These are phyloP conservation scores for Ogataea saltuana DNA, from an alignment of 805 yeast species.

Conservation along the genomic window DNA sequence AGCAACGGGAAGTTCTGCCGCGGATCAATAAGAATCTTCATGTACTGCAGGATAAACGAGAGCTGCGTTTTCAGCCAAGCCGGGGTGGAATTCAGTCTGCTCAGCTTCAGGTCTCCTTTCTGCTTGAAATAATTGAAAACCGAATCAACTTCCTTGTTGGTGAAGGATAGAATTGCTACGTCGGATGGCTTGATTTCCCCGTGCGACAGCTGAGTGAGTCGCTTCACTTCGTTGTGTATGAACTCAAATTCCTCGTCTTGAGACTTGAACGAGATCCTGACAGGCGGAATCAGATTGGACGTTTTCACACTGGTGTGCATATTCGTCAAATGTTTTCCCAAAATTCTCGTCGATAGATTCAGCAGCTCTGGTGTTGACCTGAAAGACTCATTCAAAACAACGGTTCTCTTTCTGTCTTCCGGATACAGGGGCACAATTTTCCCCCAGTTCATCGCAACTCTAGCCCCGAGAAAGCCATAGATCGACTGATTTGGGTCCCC, in stretches of 20 bases:
- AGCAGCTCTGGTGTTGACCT: slow-evolving; percentile 62
- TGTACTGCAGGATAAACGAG: slow-evolving; percentile 48
- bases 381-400: slow-evolving; percentile 52
- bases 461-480: slow-evolving; percentile 63
- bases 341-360: slow-evolving; percentile 39
- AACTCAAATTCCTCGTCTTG: slow-evolving; percentile 43
- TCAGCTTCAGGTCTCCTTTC: slow-evolving; percentile 42
- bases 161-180: slow-evolving; percentile 52
- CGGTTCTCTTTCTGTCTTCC: slow-evolving; percentile 28
- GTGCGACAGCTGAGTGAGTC: slow-evolving; percentile 43
- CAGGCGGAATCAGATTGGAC: slow-evolving; percentile 23
- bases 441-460: slow-evolving; percentile 28
- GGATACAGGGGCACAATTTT: slow-evolving; percentile 19
- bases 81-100: slow-evolving; percentile 48
- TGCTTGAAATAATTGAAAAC: slow-evolving; percentile 40
- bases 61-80: slow-evolving; percentile 51
- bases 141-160: slow-evolving; percentile 49
- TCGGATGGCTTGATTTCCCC: slow-evolving; percentile 47
- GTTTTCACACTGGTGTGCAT: slow-evolving; percentile 22
- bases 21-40: slow-evolving; percentile 43
- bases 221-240: slow-evolving; percentile 44
- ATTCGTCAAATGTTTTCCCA: slow-evolving; percentile 20
- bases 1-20: slow-evolving; percentile 30
- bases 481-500: slow-evolving; percentile 75
- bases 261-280: slow-evolving; percentile 30